Evolutionary conservation across 345 rosid species (phyloP), one percentile per base, ranked within the genome.

Genomic region (Tarenaya hassleriana): DNA sequence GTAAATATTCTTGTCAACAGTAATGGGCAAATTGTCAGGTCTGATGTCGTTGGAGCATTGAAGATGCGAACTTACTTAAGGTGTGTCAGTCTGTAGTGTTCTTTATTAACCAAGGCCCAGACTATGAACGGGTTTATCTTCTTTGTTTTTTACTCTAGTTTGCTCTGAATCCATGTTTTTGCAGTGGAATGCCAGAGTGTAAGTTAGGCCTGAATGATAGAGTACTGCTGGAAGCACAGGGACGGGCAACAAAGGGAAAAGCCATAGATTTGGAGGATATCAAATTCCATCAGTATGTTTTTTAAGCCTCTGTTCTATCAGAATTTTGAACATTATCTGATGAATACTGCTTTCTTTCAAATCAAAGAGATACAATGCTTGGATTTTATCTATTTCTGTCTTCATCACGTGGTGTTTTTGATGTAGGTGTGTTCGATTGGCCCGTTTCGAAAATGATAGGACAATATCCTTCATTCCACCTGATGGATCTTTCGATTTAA

Each of bases 141-240:
- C 56, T 54, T 58, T 16, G 21, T 1, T 16, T 55, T 41, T 27
- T 57, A 20, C 39, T 49, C 15, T 59, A 7, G 2, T 24, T 41
- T 49, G 35, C n/a, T 60, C 19, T 20, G 40, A 19, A 39, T 31
- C 33, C 16, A 31, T 32, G 18, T 18, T 66, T 16, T 62, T 62
- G 57, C 72, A 85, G 96, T 68, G 98, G 98, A 60, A 92, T 88
- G 96, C 96, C 96, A 3, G 96, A 88, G 75, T 92, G 98, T 76
- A 92, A 92, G 69, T 84, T 92, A 66, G 96, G 98, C 42, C 78
- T 88, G 51, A 92, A 92, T 63, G 98, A 88, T 73, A 79, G 95
- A 77, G 82, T 92, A 48, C 60, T 92, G 56, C 53, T 88, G 81
- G 98, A 92, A 75, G 96, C 96, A 10, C 98, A 92, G 59, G 98